Evolutionary conservation across 1,284 basidiomycete genomes (phyloP).

Genomic region (Mycosarcoma maydis): DNA sequence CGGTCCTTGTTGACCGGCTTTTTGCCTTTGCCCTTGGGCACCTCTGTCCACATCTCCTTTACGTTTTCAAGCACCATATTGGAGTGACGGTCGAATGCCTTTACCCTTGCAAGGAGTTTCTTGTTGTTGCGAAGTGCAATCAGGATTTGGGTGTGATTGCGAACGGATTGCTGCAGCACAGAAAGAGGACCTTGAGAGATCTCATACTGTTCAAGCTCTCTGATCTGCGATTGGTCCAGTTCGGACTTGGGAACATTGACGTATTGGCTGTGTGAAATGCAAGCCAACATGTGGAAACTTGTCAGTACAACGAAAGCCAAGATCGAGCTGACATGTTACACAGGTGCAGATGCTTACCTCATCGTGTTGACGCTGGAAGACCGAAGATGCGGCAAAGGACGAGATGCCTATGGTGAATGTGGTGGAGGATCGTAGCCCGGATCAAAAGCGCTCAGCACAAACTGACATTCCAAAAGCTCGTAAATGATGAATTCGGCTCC

Average conservation of each 20-base stretch:
- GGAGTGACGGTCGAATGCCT: slow-evolving; percentile 97
- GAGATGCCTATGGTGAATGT: not conserved
- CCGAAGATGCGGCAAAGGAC: not conserved
- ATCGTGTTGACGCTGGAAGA: slow-evolving; percentile 2
- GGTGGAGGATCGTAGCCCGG: too few species aligned
- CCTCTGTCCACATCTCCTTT: slow-evolving; percentile 93
- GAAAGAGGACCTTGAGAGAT: slow-evolving; percentile 80
- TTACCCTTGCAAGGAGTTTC: slow-evolving; percentile 95
- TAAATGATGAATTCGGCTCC: slow-evolving; percentile 25
- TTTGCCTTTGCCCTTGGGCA: slow-evolving; percentile 97
- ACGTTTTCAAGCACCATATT: slow-evolving; percentile 80
- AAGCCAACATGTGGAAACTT: too few species aligned
- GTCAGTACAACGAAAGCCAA: too few species aligned
- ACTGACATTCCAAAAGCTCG: not conserved
- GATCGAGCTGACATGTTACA: not conserved
- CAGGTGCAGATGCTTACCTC: slow-evolving; percentile 9
- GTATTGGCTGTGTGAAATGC: slow-evolving; percentile 95
- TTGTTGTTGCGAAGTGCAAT: slow-evolving; percentile 98
- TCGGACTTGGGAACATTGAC: slow-evolving; percentile 96
- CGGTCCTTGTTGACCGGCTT: slow-evolving; percentile 92
- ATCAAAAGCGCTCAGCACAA: too few species aligned
- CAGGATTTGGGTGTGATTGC: slow-evolving; percentile 96
- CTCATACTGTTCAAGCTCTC: slow-evolving; percentile 78
- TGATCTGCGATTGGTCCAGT: slow-evolving; percentile 93
- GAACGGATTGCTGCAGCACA: slow-evolving; percentile 96